A percentile compares a stretch with the other conserved stretches of the same genome.
Conservation (phyloP, 768 basidiomycete genomes). For the Podaxis sp. region DNA sequence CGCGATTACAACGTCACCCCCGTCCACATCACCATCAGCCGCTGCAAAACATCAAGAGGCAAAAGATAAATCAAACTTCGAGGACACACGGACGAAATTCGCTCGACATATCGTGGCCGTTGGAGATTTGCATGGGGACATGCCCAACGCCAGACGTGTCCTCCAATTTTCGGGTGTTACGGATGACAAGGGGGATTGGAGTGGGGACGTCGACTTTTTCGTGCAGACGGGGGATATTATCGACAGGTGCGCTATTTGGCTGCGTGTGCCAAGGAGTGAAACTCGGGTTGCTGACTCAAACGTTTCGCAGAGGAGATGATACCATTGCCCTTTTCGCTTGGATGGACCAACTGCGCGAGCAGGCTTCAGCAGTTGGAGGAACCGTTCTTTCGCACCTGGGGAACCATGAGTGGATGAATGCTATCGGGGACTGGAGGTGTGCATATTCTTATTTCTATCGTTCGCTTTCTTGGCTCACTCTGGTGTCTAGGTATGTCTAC, state of each 20-base stretch:
- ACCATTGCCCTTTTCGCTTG: conserved; percentile 81
- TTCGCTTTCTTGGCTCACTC: background rate
- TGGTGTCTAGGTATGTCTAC: conserved; percentile 70
- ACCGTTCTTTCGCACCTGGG: conserved; percentile 78
- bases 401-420: conserved; percentile 98
- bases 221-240: conserved; percentile 98
- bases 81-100: conserved; percentile 29
- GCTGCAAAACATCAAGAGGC: background rate
- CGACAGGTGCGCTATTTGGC: conserved; percentile 59
- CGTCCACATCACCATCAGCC: background rate
- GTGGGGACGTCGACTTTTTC: conserved; percentile 77
- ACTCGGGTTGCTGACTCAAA: background rate
- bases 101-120: conserved; percentile 76
- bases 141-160: conserved; percentile 76
- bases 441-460: background rate
- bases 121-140: conserved; percentile 91
- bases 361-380: conserved; percentile 72
- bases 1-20: background rate
- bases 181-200: conserved; percentile 75
- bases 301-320: conserved; percentile 70
- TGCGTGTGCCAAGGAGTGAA: background rate
- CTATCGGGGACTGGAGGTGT: conserved; percentile 50
- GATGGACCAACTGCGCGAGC: conserved; percentile 80
- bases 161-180: conserved; percentile 79
- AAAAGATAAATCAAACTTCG: background rate